Evolutionary conservation across 108 stramenopile genomes (phyloP), one percentile per base, ranked within the genome.

Genomic region (Seminavis robusta): DNA sequence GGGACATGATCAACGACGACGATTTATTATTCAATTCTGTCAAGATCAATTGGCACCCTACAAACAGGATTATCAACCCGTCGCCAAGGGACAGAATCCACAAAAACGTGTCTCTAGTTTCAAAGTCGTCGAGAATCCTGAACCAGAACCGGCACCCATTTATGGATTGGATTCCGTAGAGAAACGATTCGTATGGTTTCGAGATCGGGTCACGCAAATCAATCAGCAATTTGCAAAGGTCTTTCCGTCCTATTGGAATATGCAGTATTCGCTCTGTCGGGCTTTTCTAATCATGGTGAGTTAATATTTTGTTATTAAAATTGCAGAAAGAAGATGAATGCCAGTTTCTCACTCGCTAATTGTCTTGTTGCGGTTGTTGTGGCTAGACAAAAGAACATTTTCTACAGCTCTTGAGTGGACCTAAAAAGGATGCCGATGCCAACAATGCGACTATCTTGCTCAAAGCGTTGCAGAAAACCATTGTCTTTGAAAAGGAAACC

Each of bases 401-500:
- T 43, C 23, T 81, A 32, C 67, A 58, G 1, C 42, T 79, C 25
- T 58, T 81, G 23, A 47, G 53, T 52, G 79, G 76, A 4, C 62
- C 71, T 10, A 64, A 63, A 20, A 67, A 73, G 56, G 78, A 65
- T 51, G 44, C 60, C 49, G 94, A 83, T 38, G 70, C 76, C 17
- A 73, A 80, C 48, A 89, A 95, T 63, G 97, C 96, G 6, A 85
- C 92, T 23, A 76, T 90, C 27, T 63, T 98, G 16, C 64, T 96
- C 36, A 95, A 95, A 61, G 95, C 97, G 19, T 69, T 98, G 60
- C 96, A 98, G 63, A 93, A 90, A 58, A 81, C 95, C 0, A 76
- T 99, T 28, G 63, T 94, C 29, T 99, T 98, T 65, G 98, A 99
- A 61, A 87, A 95, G 56, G 97, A 99, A 68, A 94, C 95, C 59